These are phyloP conservation scores for Flueggea neowawraea DNA, from an alignment of 441 rosid genomes.

Conservation along the genomic window DNA sequence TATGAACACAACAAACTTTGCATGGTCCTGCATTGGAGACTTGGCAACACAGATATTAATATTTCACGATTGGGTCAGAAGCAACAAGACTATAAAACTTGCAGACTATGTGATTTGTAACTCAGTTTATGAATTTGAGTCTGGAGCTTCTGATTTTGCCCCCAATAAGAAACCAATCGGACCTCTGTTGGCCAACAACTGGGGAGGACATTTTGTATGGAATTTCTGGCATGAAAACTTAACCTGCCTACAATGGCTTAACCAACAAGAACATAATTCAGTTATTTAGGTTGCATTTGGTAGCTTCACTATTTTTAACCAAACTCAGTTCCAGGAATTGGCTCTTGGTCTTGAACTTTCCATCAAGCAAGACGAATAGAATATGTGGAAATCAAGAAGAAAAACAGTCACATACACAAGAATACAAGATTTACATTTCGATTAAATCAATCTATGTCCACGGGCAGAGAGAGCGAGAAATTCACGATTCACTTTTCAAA, in stretches of 20 bases:
- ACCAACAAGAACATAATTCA: conserved; percentile 40
- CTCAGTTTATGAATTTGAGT: conserved; percentile 46
- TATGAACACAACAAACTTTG: conserved; percentile 26
- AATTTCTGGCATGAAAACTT: conserved; percentile 46
- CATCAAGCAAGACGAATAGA: too few species aligned
- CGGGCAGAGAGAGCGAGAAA: too few species aligned
- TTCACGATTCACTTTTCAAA: too few species aligned
- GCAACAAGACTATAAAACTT: too few species aligned
- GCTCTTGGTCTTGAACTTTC: too few species aligned
- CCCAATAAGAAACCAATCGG: conserved; percentile 35
- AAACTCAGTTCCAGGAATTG: too few species aligned
- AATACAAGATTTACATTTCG: too few species aligned
- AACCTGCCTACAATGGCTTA: conserved; percentile 55
- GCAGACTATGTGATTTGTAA: conserved; percentile 49
- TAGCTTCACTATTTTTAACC: too few species aligned
- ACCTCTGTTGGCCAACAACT: conserved; percentile 30
- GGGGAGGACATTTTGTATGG: conserved; percentile 19
- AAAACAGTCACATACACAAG: too few species aligned
- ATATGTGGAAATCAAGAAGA: too few species aligned
- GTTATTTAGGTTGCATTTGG: conserved; percentile 70
- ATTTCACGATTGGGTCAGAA: conserved; percentile 28
- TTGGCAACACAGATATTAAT: conserved; percentile 28
- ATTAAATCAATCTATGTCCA: too few species aligned
- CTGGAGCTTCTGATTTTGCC: conserved; percentile 29
- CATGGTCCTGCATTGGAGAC: conserved; percentile 46